Evolutionary conservation across 139 green algal species (phyloP), one percentile per base, ranked within the genome.

Genomic region (Astrephomene gubernaculifera): DNA sequence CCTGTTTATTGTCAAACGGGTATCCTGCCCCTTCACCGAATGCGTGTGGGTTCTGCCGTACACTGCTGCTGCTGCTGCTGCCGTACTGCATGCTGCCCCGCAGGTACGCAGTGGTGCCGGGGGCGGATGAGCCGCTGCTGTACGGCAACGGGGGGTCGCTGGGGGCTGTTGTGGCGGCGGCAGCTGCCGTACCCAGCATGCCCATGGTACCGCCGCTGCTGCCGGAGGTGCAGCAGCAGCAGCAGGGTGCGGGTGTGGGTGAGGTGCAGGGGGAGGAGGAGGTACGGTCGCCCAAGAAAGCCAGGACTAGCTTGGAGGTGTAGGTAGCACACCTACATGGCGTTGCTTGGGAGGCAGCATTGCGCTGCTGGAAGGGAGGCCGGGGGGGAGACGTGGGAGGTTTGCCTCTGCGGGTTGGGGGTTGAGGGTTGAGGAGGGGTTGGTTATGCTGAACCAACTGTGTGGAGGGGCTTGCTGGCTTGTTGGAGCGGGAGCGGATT

Each of bases 41-140:
- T 73, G 33, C 24, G 65, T 73, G 65, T 49, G 65, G 19, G 4
- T 21, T 33, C 57, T 29, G 22, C 19, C 57, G 57, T 29, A n/a
- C 10, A 41, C 63, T 31, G 63, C 29, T 7, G 43, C 43, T 38
- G 9, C 10, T 9, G 69, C 39, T n/a, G 24, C 21, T 5, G 3
- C 33, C 69, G 39, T 5, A 41, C 43, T 35, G 22, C 39, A 60
- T 36, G 39, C 38, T 44, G 14, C 44, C 8, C 1, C 31, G 44
- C 65, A 86, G 79, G 65, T 86, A 86, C 52, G 79, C 79, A 2
- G 79, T 86, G n/a, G 79, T 86, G 45, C 79, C 79, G 0, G 79
- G 65, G 25, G 65, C 44, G 9, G 79, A 86, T 21, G 78, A 74
- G 78, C 41, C 78, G n/a, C n/a, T n/a, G n/a, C n/a, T n/a, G 43